Evolutionary conservation across 208 protist genomes (phyloP), one percentile per base, ranked within the genome.

Genomic region (Crithidia mellificae): DNA sequence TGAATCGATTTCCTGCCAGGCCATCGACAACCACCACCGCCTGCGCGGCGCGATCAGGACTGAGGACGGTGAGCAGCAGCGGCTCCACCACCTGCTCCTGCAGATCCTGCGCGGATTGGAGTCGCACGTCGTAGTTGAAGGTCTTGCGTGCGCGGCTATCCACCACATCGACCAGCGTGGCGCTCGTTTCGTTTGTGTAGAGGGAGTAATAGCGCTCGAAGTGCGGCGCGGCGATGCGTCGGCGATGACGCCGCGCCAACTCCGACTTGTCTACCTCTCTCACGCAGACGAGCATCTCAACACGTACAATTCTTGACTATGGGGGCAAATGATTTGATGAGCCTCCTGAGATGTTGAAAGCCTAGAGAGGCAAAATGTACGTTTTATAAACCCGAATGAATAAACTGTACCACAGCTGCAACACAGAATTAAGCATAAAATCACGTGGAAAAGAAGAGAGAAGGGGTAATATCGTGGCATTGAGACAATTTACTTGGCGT

Each of bases 1-100:
- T 34, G 27, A 63, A 58, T 2, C 85, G 85, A 14, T 68, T 71
- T 3, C 59, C 41, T 5, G 59, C 32, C 12, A 61, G 47, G 2
- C 88, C 88, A 47, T 94, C 88, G 0, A 90, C 72, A 9, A 94
- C 84, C 5, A 90, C 46, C 7, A 80, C 58, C 17, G 80, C 72
- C 54, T 94, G 83, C 14, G 84, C 71, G 1, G 74, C 73, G 14
- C 59, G 58, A n/a, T 76, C 38, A 0, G 74, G 70, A 0, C 70
- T 70, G 2, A 87, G 62, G 9, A 88, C 39, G 3, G 74, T 68
- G n/a, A 55, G 50, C 7, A 87, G 65, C 36, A 91, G 66, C 49
- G 84, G 88, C 15, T 71, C 64, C 2, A 87, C 69, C 20, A 78
- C 72, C 22, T 75, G 63, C 7, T 50, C 43, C 32, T 83, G 71